These are phyloP conservation scores for Xylaria sp. DNA, from an alignment of 2,329 filamentous ascomycete genomes.

Conservation along the genomic window DNA sequence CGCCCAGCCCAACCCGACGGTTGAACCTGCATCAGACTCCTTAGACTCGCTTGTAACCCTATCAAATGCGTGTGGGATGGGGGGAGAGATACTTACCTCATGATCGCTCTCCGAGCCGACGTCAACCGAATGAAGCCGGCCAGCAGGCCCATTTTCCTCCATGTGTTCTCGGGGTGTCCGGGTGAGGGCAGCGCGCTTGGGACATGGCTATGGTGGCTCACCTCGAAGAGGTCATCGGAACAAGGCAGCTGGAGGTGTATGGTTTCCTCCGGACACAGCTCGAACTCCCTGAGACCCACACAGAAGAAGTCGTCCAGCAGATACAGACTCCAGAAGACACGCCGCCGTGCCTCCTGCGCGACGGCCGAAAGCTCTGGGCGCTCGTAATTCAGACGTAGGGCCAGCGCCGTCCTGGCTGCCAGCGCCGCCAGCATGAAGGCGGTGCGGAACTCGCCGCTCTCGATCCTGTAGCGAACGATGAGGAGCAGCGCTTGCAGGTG, in stretches of 20 bases:
- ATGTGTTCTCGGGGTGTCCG: slow-evolving; percentile 15
- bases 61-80: no score
- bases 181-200: slow-evolving; percentile 30
- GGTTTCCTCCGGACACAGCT: slow-evolving; percentile 43
- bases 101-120: slow-evolving; percentile 32
- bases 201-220: slow-evolving; percentile 21
- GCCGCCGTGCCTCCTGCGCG: slow-evolving; percentile 43
- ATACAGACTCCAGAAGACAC: slow-evolving; percentile 46
- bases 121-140: slow-evolving; percentile 32
- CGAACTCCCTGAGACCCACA: slow-evolving; percentile 45
- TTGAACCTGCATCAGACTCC: slow-evolving; percentile 28
- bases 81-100: slow-evolving; percentile 28
- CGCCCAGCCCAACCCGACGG: slow-evolving; percentile 32
- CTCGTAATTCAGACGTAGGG: slow-evolving; percentile 45
- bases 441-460: slow-evolving; percentile 37
- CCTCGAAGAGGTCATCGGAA: slow-evolving; percentile 39
- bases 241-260: slow-evolving; percentile 44
- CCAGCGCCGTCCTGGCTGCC: slow-evolving; percentile 41
- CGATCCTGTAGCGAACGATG: slow-evolving; percentile 37
- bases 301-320: slow-evolving; percentile 46
- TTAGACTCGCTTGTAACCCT: slow-evolving; percentile 7
- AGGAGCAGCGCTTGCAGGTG: slow-evolving; percentile 39
- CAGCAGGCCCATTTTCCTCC: slow-evolving; percentile 27
- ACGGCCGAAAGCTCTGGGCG: slow-evolving; percentile 37
- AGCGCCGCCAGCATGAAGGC: slow-evolving; percentile 43